Conservation (phyloP, 805 yeast species). For the Geotrichum ghanense region DNA sequence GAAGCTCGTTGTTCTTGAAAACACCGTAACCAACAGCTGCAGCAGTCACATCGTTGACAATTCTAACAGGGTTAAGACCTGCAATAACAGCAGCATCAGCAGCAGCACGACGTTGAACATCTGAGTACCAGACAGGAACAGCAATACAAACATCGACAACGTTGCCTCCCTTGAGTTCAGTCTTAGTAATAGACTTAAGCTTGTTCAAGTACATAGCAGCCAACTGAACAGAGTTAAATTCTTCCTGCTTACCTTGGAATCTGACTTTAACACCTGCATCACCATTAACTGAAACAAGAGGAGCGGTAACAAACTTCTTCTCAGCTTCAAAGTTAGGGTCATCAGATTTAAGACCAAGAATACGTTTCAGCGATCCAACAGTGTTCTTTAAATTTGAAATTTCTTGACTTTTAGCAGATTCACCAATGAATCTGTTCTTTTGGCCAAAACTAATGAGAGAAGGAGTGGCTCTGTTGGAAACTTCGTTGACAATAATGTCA, state of each 20-base stretch:
- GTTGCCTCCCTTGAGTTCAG: slow-evolving; percentile 67
- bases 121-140: slow-evolving; percentile 96
- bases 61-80: slow-evolving; percentile 95
- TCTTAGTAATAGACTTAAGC: slow-evolving; percentile 65
- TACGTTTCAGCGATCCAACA: slow-evolving; percentile 86
- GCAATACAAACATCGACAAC: slow-evolving; percentile 85
- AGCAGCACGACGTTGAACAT: slow-evolving; percentile 91
- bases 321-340: slow-evolving; percentile 75
- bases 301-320: slow-evolving; percentile 60
- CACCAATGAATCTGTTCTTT: slow-evolving; percentile 89
- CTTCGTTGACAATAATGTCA: slow-evolving; percentile 96
- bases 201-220: slow-evolving; percentile 92
- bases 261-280: slow-evolving; percentile 77
- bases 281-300: slow-evolving; percentile 60
- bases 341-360: slow-evolving; percentile 62
- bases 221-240: slow-evolving; percentile 80
- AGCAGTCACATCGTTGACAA: slow-evolving; percentile 94
- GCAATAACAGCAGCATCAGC: slow-evolving; percentile 93
- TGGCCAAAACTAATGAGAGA: slow-evolving; percentile 81
- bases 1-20: slow-evolving; percentile 82
- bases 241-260: slow-evolving; percentile 64
- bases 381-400: slow-evolving; percentile 95
- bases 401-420: slow-evolving; percentile 91
- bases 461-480: slow-evolving; percentile 95
- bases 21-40: slow-evolving; percentile 99